Percentiles rank a stretch among this genome's conserved stretches.
These are phyloP conservation scores for Diaporthe humulicola DNA, from an alignment of 2,329 filamentous ascomycete species.

Conservation along the genomic window DNA sequence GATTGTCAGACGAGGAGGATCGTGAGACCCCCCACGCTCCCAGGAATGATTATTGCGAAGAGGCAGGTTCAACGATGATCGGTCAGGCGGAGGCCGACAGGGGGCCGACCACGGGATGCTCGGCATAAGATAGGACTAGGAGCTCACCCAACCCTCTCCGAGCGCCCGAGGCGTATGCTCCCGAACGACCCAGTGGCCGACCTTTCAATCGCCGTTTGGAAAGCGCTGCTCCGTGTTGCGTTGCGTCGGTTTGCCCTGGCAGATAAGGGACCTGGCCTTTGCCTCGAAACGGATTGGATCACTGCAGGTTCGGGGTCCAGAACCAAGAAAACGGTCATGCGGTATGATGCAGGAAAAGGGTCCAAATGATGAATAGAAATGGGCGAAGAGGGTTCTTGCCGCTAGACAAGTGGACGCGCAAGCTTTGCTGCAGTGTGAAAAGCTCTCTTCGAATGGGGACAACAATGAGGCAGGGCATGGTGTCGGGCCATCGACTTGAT, in stretches of 20 bases:
- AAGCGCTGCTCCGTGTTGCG: not conserved
- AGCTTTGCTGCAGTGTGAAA: not conserved
- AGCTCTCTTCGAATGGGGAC: not conserved
- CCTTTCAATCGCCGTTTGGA: not conserved
- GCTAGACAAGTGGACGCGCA: constrained; percentile 10
- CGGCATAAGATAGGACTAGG: constrained; percentile 19
- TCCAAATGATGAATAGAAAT: not conserved
- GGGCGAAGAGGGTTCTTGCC: not conserved
- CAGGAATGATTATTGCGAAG: not conserved
- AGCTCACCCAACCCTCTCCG: not conserved
- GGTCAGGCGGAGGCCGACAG: constrained; percentile 23
- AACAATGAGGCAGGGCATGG: not conserved
- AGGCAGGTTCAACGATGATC: constrained; percentile 16
- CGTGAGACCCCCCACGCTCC: constrained; percentile 20
- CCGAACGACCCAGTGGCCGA: constrained; percentile 1
- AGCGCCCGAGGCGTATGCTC: constrained; percentile 7
- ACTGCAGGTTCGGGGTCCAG: constrained; percentile 16
- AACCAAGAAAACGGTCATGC: constrained; percentile 24
- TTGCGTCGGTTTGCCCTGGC: constrained; percentile 21
- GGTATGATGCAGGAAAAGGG: constrained; percentile 27
- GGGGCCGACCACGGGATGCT: constrained; percentile 18
- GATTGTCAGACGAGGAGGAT: constrained; percentile 8
- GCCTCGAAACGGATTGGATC: constrained; percentile 29
- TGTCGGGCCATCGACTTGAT: not conserved
- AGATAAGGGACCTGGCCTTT: constrained; percentile 30